A percentile compares a stretch with the other conserved stretches of the same genome.
These are phyloP conservation scores for Obelidium mucronatum DNA, from an alignment of 192 early-diverging fungal species.

Conservation along the genomic window DNA sequence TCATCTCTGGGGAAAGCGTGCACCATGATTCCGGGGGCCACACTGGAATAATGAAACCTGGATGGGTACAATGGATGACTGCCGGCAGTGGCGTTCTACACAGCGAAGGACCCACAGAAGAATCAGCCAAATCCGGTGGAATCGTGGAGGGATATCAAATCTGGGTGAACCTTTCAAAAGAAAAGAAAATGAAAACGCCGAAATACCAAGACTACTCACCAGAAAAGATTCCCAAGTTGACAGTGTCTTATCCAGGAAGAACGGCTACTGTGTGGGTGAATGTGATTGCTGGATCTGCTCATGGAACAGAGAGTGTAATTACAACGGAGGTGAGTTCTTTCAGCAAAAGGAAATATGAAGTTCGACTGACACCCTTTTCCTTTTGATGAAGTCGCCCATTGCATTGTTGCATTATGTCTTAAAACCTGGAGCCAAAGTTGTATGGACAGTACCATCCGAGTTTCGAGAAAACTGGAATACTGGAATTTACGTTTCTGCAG, in stretches of 20 bases:
- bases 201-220: conserved; percentile 28
- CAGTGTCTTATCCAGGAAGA: neutral
- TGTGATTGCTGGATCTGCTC: conserved; percentile 85
- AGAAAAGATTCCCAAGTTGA: conserved; percentile 14
- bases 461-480: conserved; percentile 19
- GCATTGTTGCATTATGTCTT: conserved; percentile 21
- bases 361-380: neutral
- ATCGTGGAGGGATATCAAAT: conserved; percentile 60
- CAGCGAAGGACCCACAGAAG: conserved; percentile 72
- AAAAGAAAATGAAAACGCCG: conserved; percentile 24
- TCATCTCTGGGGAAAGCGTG: conserved; percentile 63
- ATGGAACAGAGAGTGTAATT: conserved; percentile 71
- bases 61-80: conserved; percentile 51
- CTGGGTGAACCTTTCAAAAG: conserved; percentile 67
- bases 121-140: conserved; percentile 47
- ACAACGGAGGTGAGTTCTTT: conserved; percentile 55
- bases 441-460: conserved; percentile 7
- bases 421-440: conserved; percentile 25
- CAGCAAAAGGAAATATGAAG: neutral
- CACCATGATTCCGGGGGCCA: conserved; percentile 84
- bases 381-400: conserved; percentile 49
- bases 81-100: conserved; percentile 72
- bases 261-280: conserved; percentile 59
- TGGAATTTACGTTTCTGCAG: neutral
- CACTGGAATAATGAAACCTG: conserved; percentile 70